phyloP scores from a whole-genome alignment of 441 rosid species.

The Corymbia calophylla region DNA sequence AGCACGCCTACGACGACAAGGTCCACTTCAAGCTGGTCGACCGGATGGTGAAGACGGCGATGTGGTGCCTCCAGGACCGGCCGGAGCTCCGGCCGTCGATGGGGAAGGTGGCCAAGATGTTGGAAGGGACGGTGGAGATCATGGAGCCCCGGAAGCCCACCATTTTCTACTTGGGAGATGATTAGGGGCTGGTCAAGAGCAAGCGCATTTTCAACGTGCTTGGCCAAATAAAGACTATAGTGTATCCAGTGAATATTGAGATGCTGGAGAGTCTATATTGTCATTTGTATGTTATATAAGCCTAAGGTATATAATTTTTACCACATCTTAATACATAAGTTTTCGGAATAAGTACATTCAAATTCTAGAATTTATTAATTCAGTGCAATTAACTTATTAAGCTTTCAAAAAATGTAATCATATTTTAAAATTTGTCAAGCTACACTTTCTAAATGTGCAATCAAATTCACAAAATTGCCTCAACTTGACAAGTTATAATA shows the following conservation, averaged over 20 bases:
- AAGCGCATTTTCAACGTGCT: no score
- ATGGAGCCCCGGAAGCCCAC: slow-evolving; percentile 65
- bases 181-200: slow-evolving; percentile 1
- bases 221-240: no score
- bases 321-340: not conserved
- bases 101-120: slow-evolving; percentile 77
- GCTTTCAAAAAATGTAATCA: rapidly evolving
- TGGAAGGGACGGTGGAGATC: slow-evolving; percentile 69
- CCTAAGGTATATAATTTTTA: no score
- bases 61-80: slow-evolving; percentile 77
- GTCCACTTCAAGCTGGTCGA: slow-evolving; percentile 50
- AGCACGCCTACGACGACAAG: slow-evolving; percentile 39
- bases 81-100: slow-evolving; percentile 56
- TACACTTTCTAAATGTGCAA: no score
- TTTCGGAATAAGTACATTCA: not conserved
- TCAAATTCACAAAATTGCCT: no score
- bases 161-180: slow-evolving; percentile 52
- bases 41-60: slow-evolving; percentile 70
- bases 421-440: no score
- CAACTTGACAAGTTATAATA: no score
- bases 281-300: not conserved
- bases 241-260: not conserved
- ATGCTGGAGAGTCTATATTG: not conserved
- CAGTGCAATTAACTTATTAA: no score
- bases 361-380: no score